Evolutionary conservation across 1,139 yeast species (phyloP).

Genomic region (Sugiyamaella xylanicola): DNA sequence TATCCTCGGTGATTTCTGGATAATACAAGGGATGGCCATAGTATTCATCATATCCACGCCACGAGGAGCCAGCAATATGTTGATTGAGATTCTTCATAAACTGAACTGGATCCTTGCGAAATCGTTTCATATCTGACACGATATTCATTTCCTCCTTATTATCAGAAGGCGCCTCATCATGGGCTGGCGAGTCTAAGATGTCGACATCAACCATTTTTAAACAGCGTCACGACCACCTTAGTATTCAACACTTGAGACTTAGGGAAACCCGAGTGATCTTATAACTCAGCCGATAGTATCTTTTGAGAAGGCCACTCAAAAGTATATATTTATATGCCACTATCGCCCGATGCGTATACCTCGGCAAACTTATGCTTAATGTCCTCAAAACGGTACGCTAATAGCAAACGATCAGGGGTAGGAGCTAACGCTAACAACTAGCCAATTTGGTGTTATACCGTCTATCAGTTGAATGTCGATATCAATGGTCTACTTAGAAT

Average conservation of each 20-base stretch:
- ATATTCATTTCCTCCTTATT: conserved; percentile 26
- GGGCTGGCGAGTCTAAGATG: conserved; percentile 8
- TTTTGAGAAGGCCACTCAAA: not conserved
- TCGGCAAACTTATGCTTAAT: not conserved
- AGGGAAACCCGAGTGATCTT: no score
- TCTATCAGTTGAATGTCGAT: not conserved
- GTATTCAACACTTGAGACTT: no score
- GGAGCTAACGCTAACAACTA: no score
- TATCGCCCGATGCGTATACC: not conserved
- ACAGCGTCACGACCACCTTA: no score
- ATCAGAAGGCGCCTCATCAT: conserved; percentile 16
- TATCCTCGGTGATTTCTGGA: conserved; percentile 40
- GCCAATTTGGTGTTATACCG: not conserved
- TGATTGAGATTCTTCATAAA: conserved; percentile 39
- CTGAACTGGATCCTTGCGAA: conserved; percentile 43
- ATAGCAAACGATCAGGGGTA: not conserved
- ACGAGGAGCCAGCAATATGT: conserved; percentile 42
- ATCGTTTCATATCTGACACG: conserved; percentile 37
- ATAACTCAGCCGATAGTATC: no score
- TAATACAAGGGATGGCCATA: conserved; percentile 44
- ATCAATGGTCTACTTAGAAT: not conserved
- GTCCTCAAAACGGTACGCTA: not conserved
- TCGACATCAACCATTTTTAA: conserved; percentile 20
- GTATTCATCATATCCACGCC: conserved; percentile 45
- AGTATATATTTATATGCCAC: not conserved